Evolutionary conservation across 2,329 filamentous ascomycete species (phyloP), one percentile per base, ranked within the genome.

Genomic region (Beauveria medogensis): DNA sequence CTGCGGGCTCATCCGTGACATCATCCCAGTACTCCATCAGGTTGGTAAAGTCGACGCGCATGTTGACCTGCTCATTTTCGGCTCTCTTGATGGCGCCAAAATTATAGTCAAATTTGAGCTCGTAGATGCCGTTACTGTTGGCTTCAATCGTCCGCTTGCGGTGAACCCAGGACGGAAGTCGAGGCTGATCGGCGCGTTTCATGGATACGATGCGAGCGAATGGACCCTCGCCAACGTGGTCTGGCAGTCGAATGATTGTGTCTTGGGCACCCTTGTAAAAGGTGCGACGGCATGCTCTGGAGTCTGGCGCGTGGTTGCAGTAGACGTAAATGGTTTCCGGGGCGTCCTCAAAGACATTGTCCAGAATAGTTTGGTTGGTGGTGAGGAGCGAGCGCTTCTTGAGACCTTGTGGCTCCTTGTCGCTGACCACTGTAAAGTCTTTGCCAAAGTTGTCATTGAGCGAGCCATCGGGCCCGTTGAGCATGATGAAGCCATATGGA

Each of bases 1-100:
- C 47, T n/a, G 41, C 37, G 12, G 57, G 22, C 34, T 63, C 51
- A 48, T 65, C 61, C 3, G 66, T 68, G 37, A 66, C 26, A 26
- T 64, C 58, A 5, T 70, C 64, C 72, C 70, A 74, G 65, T 73
- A 73, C 5, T 63, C 65, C 9, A 64, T 57, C 44, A 71, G 52
- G 63, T 74, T 74, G 43, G 67, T 72, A 60, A 66, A 74, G 63
- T 74, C 72, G 54, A 74, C 65, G 22, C 72, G 68, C 52, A 74
- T 69, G 40, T 70, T 63, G 28, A 70, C 66, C 8, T 66, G 62
- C n/a, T 65, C 66, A 20, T 58, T 40, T 41, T 70, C 69, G 5
- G 10, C 22, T 6, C 65, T 64, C 14, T 65, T 62, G 20, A 70
- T 67, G 3, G 63, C 57, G 16, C 64, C 50, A 62, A 72, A 73